Evolutionary conservation across 2,329 filamentous ascomycete genomes (phyloP).

Genomic region (Stachybotrys chartarum): DNA sequence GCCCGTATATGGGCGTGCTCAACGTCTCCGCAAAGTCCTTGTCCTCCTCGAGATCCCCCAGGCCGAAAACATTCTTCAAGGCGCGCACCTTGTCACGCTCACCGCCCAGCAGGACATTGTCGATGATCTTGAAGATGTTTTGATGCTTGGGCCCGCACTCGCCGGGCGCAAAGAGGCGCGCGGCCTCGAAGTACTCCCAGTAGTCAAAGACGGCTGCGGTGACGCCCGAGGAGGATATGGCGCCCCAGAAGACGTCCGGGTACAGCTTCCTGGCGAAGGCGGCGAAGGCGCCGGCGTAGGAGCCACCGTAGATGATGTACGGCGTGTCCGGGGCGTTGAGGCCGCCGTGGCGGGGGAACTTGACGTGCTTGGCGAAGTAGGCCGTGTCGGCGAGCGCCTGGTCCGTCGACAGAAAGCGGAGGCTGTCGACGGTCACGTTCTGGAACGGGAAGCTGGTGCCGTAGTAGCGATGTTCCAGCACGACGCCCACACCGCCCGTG

Average conservation of each 20-base stretch:
- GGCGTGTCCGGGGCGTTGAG: slow-evolving; percentile 59
- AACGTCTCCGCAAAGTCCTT: slow-evolving; percentile 42
- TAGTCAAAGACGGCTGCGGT: slow-evolving; percentile 72
- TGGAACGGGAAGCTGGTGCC: slow-evolving; percentile 62
- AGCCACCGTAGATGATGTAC: slow-evolving; percentile 77
- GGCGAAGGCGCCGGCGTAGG: slow-evolving; percentile 74
- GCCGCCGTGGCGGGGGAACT: slow-evolving; percentile 55
- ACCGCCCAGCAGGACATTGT: slow-evolving; percentile 40
- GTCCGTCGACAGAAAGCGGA: slow-evolving; percentile 78
- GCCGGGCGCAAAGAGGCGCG: slow-evolving; percentile 39
- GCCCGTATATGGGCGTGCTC: slow-evolving; percentile 28
- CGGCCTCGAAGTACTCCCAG: slow-evolving; percentile 54
- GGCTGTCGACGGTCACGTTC: slow-evolving; percentile 56
- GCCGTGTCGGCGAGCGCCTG: slow-evolving; percentile 76
- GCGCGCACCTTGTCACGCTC: slow-evolving; percentile 32
- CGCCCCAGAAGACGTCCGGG: slow-evolving; percentile 70
- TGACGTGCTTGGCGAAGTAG: slow-evolving; percentile 69
- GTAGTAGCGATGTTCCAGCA: slow-evolving; percentile 86
- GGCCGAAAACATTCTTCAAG: slow-evolving; percentile 41
- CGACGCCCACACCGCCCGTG: slow-evolving; percentile 67
- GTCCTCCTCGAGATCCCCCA: slow-evolving; percentile 34
- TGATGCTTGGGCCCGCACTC: slow-evolving; percentile 46
- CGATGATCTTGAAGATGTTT: slow-evolving; percentile 20
- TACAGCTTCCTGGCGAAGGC: slow-evolving; percentile 71
- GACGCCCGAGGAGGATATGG: slow-evolving; percentile 75